Evolutionary conservation across 768 basidiomycete genomes (phyloP).

Genomic region (Mycena olivaceomarginata): DNA sequence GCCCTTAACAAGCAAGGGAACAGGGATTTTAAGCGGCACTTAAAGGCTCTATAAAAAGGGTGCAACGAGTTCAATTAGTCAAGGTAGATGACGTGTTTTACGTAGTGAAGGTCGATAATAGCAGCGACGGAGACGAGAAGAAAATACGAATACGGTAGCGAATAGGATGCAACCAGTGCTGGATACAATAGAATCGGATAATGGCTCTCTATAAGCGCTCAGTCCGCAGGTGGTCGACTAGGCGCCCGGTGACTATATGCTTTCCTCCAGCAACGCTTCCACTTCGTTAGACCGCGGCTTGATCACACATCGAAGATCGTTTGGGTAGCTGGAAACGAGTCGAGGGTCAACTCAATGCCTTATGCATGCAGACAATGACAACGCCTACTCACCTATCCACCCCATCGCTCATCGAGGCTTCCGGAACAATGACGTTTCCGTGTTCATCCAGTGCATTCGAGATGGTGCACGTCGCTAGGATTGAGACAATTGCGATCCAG

Average conservation of each 20-base stretch:
- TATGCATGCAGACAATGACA: slow-evolving; percentile 21
- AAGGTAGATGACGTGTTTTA: slow-evolving; percentile 15
- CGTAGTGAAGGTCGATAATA: neutral
- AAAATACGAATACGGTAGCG: slow-evolving; percentile 12
- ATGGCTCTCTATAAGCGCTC: neutral
- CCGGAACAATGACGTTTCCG: slow-evolving; percentile 18
- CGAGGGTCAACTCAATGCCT: slow-evolving; percentile 6
- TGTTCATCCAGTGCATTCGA: slow-evolving; percentile 33
- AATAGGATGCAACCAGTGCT: slow-evolving; percentile 6
- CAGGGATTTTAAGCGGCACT: too few relatives aligned
- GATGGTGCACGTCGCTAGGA: slow-evolving; percentile 31
- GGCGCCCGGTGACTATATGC: slow-evolving; percentile 19
- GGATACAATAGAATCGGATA: slow-evolving; percentile 12
- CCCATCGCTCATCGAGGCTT: slow-evolving; percentile 29
- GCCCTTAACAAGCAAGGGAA: too few relatives aligned
- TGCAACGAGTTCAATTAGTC: slow-evolving; percentile 6
- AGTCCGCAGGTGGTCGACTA: slow-evolving; percentile 21
- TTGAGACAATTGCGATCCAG: slow-evolving; percentile 34
- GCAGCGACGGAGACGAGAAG: slow-evolving; percentile 14
- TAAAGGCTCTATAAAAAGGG: too few relatives aligned
- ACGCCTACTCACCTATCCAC: slow-evolving; percentile 26
- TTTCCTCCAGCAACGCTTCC: slow-evolving; percentile 28
- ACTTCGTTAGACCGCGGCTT: slow-evolving; percentile 28
- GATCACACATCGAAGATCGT: slow-evolving; percentile 32
- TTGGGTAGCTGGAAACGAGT: slow-evolving; percentile 29